phyloP scores from a whole-genome alignment of 257 asterid species.

The Fraxinus pennsylvanica region DNA sequence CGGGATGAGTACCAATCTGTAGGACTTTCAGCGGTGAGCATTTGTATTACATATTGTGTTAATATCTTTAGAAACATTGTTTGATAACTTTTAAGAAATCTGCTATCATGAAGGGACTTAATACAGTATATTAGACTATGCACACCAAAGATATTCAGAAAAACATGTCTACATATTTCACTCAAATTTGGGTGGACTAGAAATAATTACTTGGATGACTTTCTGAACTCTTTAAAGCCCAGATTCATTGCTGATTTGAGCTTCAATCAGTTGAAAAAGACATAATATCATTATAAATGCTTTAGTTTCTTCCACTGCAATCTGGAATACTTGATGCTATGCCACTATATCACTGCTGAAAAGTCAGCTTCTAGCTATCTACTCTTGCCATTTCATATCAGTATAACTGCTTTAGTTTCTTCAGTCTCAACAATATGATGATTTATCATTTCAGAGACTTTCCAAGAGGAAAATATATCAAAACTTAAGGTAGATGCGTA shows the following conservation, averaged over 20 bases:
- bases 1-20: constrained; percentile 72
- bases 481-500: not conserved
- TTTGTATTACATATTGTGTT: constrained; percentile 7
- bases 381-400: not conserved
- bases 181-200: not conserved
- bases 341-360: not conserved
- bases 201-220: not conserved
- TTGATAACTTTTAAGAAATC: not conserved
- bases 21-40: constrained; percentile 72
- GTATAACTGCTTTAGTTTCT: too few species aligned
- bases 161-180: not conserved
- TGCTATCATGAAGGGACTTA: not conserved
- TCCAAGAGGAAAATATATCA: not conserved
- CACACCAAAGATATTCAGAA: not conserved
- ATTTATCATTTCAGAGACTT: not conserved
- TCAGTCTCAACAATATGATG: not conserved
- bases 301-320: not conserved
- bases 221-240: not conserved
- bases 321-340: not conserved
- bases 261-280: not conserved
- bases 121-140: not conserved
- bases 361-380: not conserved
- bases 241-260: not conserved
- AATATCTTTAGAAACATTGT: not conserved
- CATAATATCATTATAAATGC: not conserved